These are phyloP conservation scores for Pythium myriotylum DNA, from an alignment of 352 stramenopile genomes.

Conservation along the genomic window DNA sequence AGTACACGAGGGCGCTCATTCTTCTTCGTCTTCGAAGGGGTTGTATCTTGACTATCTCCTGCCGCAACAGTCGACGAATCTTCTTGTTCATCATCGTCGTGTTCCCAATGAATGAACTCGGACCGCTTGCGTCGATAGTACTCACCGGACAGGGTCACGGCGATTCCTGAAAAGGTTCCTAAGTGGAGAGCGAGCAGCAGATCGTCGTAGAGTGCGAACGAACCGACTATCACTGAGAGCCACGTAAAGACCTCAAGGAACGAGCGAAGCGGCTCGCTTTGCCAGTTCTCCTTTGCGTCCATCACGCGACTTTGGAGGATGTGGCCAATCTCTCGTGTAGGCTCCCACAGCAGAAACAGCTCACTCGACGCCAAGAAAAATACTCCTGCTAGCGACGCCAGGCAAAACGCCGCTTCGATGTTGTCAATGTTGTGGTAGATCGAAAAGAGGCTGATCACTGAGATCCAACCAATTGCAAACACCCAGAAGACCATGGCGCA, in stretches of 20 bases:
- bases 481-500: slow-evolving; percentile 78
- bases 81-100: slow-evolving; percentile 29
- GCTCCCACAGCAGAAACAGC: slow-evolving; percentile 81
- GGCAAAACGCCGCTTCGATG: slow-evolving; percentile 82
- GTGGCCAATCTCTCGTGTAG: slow-evolving; percentile 66
- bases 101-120: slow-evolving; percentile 53
- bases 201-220: slow-evolving; percentile 83
- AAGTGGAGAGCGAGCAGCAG: slow-evolving; percentile 78
- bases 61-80: neutral
- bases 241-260: slow-evolving; percentile 87
- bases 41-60: neutral
- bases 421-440: slow-evolving; percentile 88
- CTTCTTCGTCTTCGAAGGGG: neutral
- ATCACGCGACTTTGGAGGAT: slow-evolving; percentile 81
- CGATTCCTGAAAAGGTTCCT: slow-evolving; percentile 82
- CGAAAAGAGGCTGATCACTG: slow-evolving; percentile 67
- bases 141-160: slow-evolving; percentile 75
- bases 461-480: slow-evolving; percentile 71
- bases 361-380: slow-evolving; percentile 83
- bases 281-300: slow-evolving; percentile 79
- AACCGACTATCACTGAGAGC: slow-evolving; percentile 77
- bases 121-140: slow-evolving; percentile 71
- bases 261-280: slow-evolving; percentile 68
- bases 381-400: slow-evolving; percentile 76
- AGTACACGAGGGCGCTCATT: slow-evolving; percentile 35